Evolutionary conservation across 306 rosid species (phyloP).

Genomic region (Astragalus glycyphyllos): DNA sequence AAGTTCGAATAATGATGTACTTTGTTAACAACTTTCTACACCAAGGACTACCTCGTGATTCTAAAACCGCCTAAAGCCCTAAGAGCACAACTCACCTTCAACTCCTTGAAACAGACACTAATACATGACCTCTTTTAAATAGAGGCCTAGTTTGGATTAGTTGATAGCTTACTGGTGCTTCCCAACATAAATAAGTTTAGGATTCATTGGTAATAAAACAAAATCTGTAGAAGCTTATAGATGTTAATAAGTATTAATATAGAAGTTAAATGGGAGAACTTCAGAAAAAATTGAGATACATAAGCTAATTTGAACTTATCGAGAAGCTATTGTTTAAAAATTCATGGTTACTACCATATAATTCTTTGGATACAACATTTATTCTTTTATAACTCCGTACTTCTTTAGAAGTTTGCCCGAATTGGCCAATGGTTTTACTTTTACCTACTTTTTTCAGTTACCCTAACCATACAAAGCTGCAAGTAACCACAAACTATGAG

Average conservation of each 20-base stretch:
- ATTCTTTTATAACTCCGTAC: no score
- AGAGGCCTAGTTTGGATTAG: neutral
- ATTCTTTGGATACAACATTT: neutral
- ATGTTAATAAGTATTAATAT: no score
- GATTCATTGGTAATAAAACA: neutral
- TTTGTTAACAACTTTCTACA: neutral
- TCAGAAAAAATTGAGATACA: no score
- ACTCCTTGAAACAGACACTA: neutral
- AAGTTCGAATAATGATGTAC: neutral
- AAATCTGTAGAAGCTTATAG: neutral
- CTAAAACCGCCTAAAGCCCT: neutral
- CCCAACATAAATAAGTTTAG: neutral
- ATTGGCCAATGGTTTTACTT: neutral
- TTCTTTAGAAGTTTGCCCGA: neutral
- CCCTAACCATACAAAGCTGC: neutral
- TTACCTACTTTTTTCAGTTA: neutral
- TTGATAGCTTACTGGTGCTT: neutral
- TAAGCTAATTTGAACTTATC: neutral
- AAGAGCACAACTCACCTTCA: neutral
- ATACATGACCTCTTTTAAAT: neutral
- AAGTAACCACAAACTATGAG: neutral
- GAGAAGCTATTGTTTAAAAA: neutral
- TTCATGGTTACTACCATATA: neutral
- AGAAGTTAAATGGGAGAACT: no score
- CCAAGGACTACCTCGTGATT: neutral